Percentiles rank a stretch among this genome's conserved stretches.
Conservation (phyloP, 768 basidiomycete genomes). For the Mycena vitilis region DNA sequence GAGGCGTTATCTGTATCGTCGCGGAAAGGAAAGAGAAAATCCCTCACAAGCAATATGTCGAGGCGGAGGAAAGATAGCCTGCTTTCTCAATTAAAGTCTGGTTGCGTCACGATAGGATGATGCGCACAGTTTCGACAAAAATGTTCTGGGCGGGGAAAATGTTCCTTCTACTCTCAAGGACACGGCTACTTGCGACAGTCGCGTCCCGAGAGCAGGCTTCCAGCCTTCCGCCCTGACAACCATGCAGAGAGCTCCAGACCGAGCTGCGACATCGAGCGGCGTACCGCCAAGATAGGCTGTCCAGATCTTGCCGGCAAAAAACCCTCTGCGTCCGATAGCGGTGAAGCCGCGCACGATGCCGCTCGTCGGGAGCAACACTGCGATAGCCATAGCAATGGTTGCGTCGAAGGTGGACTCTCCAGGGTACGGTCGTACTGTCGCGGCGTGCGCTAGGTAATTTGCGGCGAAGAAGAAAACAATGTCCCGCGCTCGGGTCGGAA, state of each 20-base stretch:
- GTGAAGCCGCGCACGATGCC: slow-evolving; percentile 6
- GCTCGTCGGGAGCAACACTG: background rate
- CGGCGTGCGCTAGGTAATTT: slow-evolving; percentile 6
- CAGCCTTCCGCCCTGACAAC: background rate
- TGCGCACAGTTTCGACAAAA: too few relatives aligned
- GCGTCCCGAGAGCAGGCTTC: background rate
- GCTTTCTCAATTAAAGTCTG: too few relatives aligned
- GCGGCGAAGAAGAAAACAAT: background rate
- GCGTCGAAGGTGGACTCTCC: background rate
- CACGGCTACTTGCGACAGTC: background rate
- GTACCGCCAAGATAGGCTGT: too few relatives aligned
- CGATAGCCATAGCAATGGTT: background rate
- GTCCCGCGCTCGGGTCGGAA: background rate
- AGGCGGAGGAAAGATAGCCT: too few relatives aligned
- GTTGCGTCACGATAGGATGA: too few relatives aligned
- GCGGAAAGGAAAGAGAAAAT: too few relatives aligned
- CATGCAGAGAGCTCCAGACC: slow-evolving; percentile 15
- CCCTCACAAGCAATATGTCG: too few relatives aligned
- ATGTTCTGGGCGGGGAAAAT: background rate
- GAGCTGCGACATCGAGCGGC: background rate
- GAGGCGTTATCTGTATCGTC: too few relatives aligned
- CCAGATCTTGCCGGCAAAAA: too few relatives aligned
- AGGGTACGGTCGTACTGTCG: background rate
- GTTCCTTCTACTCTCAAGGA: background rate
- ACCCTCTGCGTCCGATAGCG: background rate